Evolutionary conservation across 139 green algal species (phyloP).

Genomic region (Ettlia oleoabundans): DNA sequence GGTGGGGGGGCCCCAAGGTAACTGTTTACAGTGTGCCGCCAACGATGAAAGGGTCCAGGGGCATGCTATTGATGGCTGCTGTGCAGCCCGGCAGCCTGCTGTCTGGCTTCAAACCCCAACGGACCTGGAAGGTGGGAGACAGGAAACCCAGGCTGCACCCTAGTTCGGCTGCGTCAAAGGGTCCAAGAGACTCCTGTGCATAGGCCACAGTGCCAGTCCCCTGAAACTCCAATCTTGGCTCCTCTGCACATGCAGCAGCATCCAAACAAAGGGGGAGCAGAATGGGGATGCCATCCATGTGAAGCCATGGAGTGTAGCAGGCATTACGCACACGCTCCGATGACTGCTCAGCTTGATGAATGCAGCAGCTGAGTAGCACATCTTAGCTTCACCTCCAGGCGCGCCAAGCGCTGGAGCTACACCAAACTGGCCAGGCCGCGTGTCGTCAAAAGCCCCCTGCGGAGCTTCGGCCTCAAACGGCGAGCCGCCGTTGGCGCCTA

Average conservation of each 20-base stretch:
- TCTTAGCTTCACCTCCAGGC: neutral
- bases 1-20: too few species aligned
- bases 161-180: constrained; percentile 15
- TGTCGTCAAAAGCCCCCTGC: neutral
- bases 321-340: neutral
- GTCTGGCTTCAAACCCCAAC: too few species aligned
- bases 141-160: constrained; percentile 44
- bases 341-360: too few species aligned
- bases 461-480: neutral
- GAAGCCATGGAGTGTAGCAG: neutral
- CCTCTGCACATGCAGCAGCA: neutral
- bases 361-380: too few species aligned
- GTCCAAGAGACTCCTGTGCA: neutral
- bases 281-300: neutral
- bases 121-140: neutral
- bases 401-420: constrained; percentile 3
- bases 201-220: constrained; percentile 38
- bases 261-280: neutral
- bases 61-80: too few species aligned
- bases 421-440: neutral
- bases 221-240: constrained; percentile 26
- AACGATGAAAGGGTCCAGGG: too few species aligned
- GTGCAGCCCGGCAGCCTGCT: too few species aligned
- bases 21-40: too few species aligned
- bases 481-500: neutral